Evolutionary conservation across 345 rosid genomes (phyloP).

Genomic region (Microcos paniculata): DNA sequence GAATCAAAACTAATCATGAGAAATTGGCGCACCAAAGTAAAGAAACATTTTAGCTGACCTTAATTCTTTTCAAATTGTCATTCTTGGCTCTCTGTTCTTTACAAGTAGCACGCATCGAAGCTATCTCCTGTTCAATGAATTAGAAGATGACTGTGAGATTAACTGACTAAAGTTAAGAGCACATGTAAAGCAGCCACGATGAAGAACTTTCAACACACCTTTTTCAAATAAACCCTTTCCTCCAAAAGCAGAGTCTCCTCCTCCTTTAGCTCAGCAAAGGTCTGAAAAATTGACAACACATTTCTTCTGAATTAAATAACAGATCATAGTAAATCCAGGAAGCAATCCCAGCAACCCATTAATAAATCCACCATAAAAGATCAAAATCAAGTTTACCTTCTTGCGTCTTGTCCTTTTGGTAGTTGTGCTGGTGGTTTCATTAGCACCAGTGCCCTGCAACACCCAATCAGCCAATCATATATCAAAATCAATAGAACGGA

Average conservation of each 20-base stretch:
- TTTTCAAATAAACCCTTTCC: conserved; percentile 53
- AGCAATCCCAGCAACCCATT: not conserved
- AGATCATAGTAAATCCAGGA: not conserved
- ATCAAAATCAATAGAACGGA: not conserved
- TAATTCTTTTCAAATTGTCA: conserved; percentile 68
- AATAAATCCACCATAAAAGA: not conserved
- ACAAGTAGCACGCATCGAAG: conserved; percentile 46
- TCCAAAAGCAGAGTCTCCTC: conserved; percentile 60
- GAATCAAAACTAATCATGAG: not conserved
- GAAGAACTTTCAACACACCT: conserved; percentile 32
- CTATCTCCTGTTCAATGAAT: conserved; percentile 55
- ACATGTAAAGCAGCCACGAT: not conserved
- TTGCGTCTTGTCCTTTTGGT: conserved; percentile 51
- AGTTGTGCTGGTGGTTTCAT: conserved; percentile 41
- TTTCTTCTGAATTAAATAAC: not conserved
- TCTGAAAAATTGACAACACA: conserved; percentile 36
- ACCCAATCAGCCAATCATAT: conserved; percentile 4
- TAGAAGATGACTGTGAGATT: not conserved
- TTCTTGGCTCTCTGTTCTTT: conserved; percentile 48
- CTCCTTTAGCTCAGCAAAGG: conserved; percentile 69
- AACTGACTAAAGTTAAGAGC: not conserved
- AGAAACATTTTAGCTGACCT: conserved; percentile 36
- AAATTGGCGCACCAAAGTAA: not conserved
- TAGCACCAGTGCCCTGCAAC: conserved; percentile 40
- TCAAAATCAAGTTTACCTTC: conserved; percentile 43